These are phyloP conservation scores for Kazachstania sp. DNA, from an alignment of 1,139 yeast species.

Conservation along the genomic window DNA sequence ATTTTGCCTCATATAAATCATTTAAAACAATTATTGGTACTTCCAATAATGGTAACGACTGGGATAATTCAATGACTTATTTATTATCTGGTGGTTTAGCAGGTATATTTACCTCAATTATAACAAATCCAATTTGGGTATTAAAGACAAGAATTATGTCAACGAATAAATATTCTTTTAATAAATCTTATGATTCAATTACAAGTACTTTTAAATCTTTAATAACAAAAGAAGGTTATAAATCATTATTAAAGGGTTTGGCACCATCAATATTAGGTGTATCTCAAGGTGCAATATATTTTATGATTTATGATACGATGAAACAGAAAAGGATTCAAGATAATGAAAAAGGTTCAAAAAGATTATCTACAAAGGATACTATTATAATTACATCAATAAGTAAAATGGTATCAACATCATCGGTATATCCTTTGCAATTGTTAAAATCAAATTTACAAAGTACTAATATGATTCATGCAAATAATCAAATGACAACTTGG, in stretches of 20 bases:
- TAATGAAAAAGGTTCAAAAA: slow-evolving; percentile 10
- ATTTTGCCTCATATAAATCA: slow-evolving; percentile 64
- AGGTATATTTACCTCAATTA: slow-evolving; percentile 62
- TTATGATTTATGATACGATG: slow-evolving; percentile 72
- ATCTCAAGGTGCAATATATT: slow-evolving; percentile 81
- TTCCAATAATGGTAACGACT: not conserved
- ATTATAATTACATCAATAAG: slow-evolving; percentile 58
- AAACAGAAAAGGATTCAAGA: slow-evolving; percentile 32
- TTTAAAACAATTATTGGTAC: slow-evolving; percentile 35
- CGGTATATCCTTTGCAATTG: slow-evolving; percentile 81
- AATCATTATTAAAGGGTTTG: slow-evolving; percentile 75
- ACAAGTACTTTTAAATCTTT: slow-evolving; percentile 49
- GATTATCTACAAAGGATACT: slow-evolving; percentile 47
- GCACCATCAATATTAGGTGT: slow-evolving; percentile 77
- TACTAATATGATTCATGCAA: slow-evolving; percentile 25
- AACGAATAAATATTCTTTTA: slow-evolving; percentile 36
- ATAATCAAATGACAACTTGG: slow-evolving; percentile 40
- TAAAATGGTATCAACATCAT: slow-evolving; percentile 57
- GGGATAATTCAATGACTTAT: slow-evolving; percentile 28
- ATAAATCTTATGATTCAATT: slow-evolving; percentile 50
- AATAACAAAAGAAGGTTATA: slow-evolving; percentile 51
- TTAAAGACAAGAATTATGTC: slow-evolving; percentile 83
- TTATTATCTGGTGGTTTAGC: slow-evolving; percentile 52
- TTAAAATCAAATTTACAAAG: slow-evolving; percentile 70
- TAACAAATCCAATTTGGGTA: slow-evolving; percentile 95